A percentile compares a stretch with the other conserved stretches of the same genome.
Evolutionary conservation across 2,329 filamentous ascomycete species (phyloP).

Genomic region (Nemania diffusa): DNA sequence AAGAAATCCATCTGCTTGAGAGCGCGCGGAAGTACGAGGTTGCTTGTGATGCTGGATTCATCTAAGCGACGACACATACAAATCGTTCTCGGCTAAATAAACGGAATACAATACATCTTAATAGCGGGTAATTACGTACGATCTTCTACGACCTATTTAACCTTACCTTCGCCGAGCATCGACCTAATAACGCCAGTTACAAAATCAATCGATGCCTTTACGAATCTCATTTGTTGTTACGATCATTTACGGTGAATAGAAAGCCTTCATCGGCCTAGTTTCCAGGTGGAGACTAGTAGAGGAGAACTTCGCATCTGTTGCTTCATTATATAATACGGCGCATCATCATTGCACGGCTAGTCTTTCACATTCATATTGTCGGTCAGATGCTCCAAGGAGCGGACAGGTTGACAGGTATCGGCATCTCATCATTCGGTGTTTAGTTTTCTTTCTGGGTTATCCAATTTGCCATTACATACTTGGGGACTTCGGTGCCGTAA

Average conservation of each 20-base stretch:
- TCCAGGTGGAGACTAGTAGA: not conserved
- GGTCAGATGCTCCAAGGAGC: not conserved
- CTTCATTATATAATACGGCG: conserved; percentile 3
- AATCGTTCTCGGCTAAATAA: not conserved
- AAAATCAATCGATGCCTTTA: conserved; percentile 1
- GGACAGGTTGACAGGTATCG: not conserved
- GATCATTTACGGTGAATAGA: conserved; percentile 11
- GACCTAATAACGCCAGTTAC: not conserved
- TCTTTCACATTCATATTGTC: not conserved
- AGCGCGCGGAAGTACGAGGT: conserved; percentile 52
- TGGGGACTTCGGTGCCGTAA: conserved; percentile 3
- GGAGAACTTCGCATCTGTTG: not conserved
- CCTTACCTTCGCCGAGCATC: not conserved
- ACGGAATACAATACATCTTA: conserved; percentile 5
- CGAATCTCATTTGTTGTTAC: conserved; percentile 24
- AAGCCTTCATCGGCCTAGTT: not conserved
- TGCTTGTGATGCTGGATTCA: conserved; percentile 50
- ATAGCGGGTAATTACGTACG: conserved; percentile 9
- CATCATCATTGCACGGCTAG: not conserved
- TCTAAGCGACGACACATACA: conserved; percentile 38
- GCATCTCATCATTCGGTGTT: conserved; percentile 1
- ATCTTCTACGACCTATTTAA: not conserved
- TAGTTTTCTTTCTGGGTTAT: not conserved
- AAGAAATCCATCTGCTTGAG: conserved; percentile 69
- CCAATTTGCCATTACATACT: conserved; percentile 2